Conservation (phyloP, 1,284 basidiomycete genomes). For the Ceratobasidium sp. region DNA sequence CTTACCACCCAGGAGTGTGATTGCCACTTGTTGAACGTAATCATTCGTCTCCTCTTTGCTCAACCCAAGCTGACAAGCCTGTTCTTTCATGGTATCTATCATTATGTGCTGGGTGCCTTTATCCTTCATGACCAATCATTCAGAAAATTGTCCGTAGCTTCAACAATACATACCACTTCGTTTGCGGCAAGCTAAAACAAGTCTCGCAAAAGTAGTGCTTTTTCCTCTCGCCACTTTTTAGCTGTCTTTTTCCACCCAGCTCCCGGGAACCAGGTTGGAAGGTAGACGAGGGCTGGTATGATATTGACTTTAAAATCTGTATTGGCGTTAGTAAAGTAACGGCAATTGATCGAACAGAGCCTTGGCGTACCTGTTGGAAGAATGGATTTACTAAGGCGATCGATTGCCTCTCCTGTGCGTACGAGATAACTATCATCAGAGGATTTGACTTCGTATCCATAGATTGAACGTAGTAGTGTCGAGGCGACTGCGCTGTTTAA, state of each 20-base stretch:
- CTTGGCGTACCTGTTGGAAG: too few relatives aligned
- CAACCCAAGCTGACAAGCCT: background rate
- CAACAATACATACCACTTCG: background rate
- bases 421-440: background rate
- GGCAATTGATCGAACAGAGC: too few relatives aligned
- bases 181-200: too few relatives aligned
- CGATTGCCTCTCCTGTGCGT: too few relatives aligned
- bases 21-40: conserved; percentile 1
- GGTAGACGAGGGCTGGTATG: conserved; percentile 17
- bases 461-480: too few relatives aligned
- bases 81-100: background rate
- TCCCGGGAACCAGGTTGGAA: conserved; percentile 37
- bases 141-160: background rate
- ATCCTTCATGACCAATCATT: too few relatives aligned
- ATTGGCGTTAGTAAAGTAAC: too few relatives aligned
- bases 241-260: conserved; percentile 23
- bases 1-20: background rate
- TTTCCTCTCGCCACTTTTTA: conserved; percentile 9
- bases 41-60: background rate
- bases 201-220: too few relatives aligned
- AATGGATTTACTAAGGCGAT: too few relatives aligned
- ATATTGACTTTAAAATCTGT: conserved; percentile 20
- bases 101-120: too few relatives aligned
- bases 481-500: too few relatives aligned
- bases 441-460: conserved; percentile 8